Evolutionary conservation across 345 rosid genomes (phyloP), one percentile per base, ranked within the genome.

Genomic region (Eutrema heterophyllum): DNA sequence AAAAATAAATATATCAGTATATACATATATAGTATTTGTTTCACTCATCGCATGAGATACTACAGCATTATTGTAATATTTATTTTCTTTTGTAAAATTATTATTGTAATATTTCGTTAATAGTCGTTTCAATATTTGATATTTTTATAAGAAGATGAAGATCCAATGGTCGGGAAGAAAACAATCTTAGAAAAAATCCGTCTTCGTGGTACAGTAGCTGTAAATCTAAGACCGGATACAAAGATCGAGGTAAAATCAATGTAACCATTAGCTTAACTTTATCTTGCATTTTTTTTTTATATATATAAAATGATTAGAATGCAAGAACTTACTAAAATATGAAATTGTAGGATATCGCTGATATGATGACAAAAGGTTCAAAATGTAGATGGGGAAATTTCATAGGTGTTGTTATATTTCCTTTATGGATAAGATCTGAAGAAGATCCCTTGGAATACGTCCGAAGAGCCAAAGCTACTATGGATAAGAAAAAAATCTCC

Each of bases 331-430:
- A 1, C 43, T 16, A 43, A 52, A 18, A 56, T 18, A 24, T 18
- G 7, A 57, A 46, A 45, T 11, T 62, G 52, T 41, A 71, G 86
- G 86, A 71, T 58, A 71, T 84, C 16, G 79, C 80, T 40, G 78
- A 81, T 73, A 83, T 82, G 83, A 84, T 85, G 86, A 76, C 64
- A 9, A 81, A 82, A 35, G 64, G 60, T 44, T 58, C 80, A 6
- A 72, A 79, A 51, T 81, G 59, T 36, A 76, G 74, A 21, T 86
- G 88, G 88, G 88, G 88, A 0, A 87, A 83, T 21, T 73, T 75
- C 79, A 57, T 87, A 13, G 91, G 89, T 9, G 52, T 50, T 51
- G 62, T 83, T 12, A 39, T 85, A 49, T 21, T 85, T 21, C 89
- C 91, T 30, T 74, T 87, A 32, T 80, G 54, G 52, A 62, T 85